A percentile compares a stretch with the other conserved stretches of the same genome.
These are phyloP conservation scores for Trichoderma reesei DNA, from an alignment of 495 filamentous ascomycete species.

Conservation along the genomic window DNA sequence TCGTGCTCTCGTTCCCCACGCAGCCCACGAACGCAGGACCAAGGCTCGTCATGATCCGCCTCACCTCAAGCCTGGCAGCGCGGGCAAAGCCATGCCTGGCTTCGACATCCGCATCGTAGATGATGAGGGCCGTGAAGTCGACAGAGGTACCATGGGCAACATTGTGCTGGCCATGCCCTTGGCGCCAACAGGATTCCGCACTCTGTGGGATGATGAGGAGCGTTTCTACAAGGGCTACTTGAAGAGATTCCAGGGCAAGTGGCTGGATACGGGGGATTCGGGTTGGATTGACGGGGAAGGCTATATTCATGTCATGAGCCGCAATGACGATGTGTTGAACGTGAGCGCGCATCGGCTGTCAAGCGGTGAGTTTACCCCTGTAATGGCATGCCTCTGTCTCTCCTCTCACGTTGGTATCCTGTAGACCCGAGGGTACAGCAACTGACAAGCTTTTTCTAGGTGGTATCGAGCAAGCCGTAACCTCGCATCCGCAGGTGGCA, in stretches of 20 bases:
- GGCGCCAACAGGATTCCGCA: conserved; percentile 76
- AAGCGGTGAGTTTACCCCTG: conserved; percentile 64
- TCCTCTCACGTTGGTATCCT: too few relatives aligned
- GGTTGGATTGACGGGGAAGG: conserved; percentile 74
- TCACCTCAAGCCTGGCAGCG: conserved; percentile 69
- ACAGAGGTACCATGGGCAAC: conserved; percentile 71
- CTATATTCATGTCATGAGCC: conserved; percentile 78
- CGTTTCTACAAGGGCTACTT: conserved; percentile 75
- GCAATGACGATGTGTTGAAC: conserved; percentile 89
- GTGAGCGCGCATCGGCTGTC: conserved; percentile 88
- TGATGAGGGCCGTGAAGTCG: conserved; percentile 62
- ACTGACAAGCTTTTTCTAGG: conserved; percentile 31
- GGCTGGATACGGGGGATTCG: conserved; percentile 86
- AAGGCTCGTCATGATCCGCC: conserved; percentile 21
- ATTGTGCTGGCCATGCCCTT: conserved; percentile 77
- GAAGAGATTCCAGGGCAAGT: conserved; percentile 65
- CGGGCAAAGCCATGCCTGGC: conserved; percentile 81
- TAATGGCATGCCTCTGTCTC: too few relatives aligned
- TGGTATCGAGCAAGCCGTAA: conserved; percentile 81
- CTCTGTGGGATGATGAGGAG: conserved; percentile 74
- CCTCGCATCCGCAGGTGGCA: conserved; percentile 63
- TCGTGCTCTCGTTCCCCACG: conserved; percentile 52
- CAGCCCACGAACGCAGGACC: conserved; percentile 32
- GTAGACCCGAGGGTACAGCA: too few relatives aligned
- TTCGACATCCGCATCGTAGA: conserved; percentile 80